These are phyloP conservation scores for Epithele typhae DNA, from an alignment of 768 basidiomycete species.

Conservation along the genomic window DNA sequence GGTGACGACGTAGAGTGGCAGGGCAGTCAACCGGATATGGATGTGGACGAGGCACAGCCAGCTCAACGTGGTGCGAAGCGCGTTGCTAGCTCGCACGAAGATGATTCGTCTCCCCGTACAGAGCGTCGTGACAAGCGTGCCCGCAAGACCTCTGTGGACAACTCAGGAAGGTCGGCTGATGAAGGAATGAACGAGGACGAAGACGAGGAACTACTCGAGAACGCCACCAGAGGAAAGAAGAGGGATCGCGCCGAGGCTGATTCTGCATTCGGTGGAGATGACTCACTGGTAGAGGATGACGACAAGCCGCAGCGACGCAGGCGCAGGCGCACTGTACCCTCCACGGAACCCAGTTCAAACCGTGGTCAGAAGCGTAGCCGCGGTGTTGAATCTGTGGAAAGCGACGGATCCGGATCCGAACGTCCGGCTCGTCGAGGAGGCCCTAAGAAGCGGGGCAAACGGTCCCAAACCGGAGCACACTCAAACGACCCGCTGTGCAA, in stretches of 20 bases:
- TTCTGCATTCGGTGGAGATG: conserved; percentile 65
- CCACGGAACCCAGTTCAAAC: neutral
- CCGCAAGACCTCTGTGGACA: conserved; percentile 48
- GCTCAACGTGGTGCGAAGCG: conserved; percentile 48
- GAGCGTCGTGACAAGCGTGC: conserved; percentile 49
- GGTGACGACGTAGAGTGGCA: conserved; percentile 47
- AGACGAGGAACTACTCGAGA: conserved; percentile 9
- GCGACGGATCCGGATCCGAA: conserved; percentile 36
- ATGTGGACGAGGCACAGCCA: conserved; percentile 13
- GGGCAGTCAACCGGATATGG: conserved; percentile 25
- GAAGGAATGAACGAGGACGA: conserved; percentile 22
- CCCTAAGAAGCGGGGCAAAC: conserved; percentile 57
- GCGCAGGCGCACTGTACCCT: conserved; percentile 46
- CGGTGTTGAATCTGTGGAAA: conserved; percentile 36
- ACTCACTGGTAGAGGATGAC: conserved; percentile 33
- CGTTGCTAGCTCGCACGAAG: conserved; percentile 38
- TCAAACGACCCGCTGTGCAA: conserved; percentile 50
- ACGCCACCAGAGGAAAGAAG: conserved; percentile 50
- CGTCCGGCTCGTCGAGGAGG: conserved; percentile 25
- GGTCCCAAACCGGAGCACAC: conserved; percentile 34
- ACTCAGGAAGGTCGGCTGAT: conserved; percentile 26
- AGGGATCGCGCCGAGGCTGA: conserved; percentile 72
- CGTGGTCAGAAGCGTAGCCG: conserved; percentile 70
- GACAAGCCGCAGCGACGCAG: conserved; percentile 42
- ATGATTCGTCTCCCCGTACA: conserved; percentile 34